Evolutionary conservation across 2,329 filamentous ascomycete species (phyloP).

Genomic region (Echinosphaeria canescens): DNA sequence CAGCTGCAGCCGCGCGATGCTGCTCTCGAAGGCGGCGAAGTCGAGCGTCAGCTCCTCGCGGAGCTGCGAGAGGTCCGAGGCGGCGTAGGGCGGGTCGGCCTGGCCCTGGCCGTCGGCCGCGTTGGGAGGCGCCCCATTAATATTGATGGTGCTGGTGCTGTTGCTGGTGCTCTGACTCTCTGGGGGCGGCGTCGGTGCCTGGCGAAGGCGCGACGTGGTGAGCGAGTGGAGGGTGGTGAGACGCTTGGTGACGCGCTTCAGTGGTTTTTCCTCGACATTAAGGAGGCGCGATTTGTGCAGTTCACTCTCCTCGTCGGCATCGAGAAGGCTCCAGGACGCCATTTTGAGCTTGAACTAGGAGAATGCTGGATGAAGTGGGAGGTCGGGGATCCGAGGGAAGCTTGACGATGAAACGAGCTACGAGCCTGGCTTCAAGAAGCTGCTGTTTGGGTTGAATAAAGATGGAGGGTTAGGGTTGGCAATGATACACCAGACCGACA

Average conservation of each 20-base stretch:
- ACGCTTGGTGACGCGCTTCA: slow-evolving; percentile 70
- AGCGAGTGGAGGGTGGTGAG: slow-evolving; percentile 49
- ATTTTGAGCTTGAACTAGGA: slow-evolving; percentile 8
- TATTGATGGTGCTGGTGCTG: not conserved
- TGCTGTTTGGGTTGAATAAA: too few species aligned
- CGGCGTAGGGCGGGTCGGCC: slow-evolving; percentile 1
- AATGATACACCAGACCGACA: too few species aligned
- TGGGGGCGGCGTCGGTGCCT: slow-evolving; percentile 44
- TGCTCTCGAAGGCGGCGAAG: slow-evolving; percentile 72
- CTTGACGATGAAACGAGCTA: too few species aligned
- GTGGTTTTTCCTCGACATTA: slow-evolving; percentile 80
- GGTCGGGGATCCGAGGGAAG: not conserved
- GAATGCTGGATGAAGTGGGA: not conserved
- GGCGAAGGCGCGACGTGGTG: slow-evolving; percentile 24
- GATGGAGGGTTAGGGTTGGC: too few species aligned
- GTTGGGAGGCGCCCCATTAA: slow-evolving; percentile 19
- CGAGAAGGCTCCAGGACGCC: slow-evolving; percentile 40
- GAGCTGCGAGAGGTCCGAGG: slow-evolving; percentile 36
- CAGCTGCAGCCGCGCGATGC: slow-evolving; percentile 73
- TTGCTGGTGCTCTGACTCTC: slow-evolving; percentile 17
- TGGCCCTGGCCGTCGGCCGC: slow-evolving; percentile 11
- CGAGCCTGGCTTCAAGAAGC: not conserved
- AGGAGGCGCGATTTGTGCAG: slow-evolving; percentile 76
- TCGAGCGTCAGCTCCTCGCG: slow-evolving; percentile 72
- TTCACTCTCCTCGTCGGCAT: slow-evolving; percentile 58